Evolutionary conservation across 2,329 filamentous ascomycete species (phyloP).

Genomic region (Didymella segeticola): DNA sequence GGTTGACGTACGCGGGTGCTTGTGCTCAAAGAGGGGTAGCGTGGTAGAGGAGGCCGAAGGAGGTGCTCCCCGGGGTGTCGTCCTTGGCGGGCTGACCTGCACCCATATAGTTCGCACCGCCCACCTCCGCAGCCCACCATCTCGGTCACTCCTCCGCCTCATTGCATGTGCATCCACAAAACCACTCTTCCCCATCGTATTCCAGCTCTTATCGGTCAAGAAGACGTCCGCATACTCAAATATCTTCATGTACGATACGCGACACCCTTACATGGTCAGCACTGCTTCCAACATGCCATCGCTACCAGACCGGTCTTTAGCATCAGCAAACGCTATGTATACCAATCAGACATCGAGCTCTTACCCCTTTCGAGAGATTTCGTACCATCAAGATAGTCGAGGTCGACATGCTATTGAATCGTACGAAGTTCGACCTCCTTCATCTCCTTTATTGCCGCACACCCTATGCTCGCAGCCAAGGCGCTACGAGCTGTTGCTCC

Average conservation of each 20-base stretch:
- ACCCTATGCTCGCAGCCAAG: neutral
- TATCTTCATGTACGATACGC: neutral
- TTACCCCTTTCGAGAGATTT: slow-evolving; percentile 29
- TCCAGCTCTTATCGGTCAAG: slow-evolving; percentile 1
- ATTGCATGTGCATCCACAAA: slow-evolving; percentile 4
- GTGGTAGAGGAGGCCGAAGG: slow-evolving; percentile 15
- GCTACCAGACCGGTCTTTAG: slow-evolving; percentile 11
- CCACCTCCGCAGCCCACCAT: slow-evolving; percentile 22
- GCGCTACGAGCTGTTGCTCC: too few species aligned
- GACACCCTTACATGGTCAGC: neutral
- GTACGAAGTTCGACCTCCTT: slow-evolving; percentile 6
- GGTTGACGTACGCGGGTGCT: neutral
- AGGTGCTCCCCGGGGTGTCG: slow-evolving; percentile 13
- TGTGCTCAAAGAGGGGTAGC: slow-evolving; percentile 5
- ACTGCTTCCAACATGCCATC: slow-evolving; percentile 31
- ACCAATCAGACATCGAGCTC: neutral
- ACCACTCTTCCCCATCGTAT: slow-evolving; percentile 1
- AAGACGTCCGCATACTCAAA: neutral
- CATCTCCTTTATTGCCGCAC: neutral
- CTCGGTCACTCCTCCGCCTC: slow-evolving; percentile 12
- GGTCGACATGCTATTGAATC: slow-evolving; percentile 33
- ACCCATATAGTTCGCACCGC: slow-evolving; percentile 33
- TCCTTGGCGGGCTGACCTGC: slow-evolving; percentile 30
- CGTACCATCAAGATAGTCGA: slow-evolving; percentile 32
- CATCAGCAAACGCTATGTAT: neutral